A percentile compares a stretch with the other conserved stretches of the same genome.
phyloP scores from a whole-genome alignment of 139 green algal genomes.

The Picochlorum costavermella region DNA sequence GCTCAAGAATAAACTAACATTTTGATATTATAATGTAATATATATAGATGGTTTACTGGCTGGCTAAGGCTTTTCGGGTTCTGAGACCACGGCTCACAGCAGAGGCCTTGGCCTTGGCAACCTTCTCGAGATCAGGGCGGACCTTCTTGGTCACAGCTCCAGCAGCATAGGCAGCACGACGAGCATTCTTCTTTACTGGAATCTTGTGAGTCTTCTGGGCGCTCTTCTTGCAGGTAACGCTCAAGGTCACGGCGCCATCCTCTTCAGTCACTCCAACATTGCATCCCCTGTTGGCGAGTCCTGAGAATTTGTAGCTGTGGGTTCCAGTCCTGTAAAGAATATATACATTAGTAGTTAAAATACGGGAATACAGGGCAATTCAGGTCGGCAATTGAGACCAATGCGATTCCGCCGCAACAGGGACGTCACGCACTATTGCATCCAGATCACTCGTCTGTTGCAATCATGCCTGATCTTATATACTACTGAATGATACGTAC shows the following conservation, averaged over 20 bases:
- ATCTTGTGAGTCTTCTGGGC: conserved; percentile 17
- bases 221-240: conserved; percentile 26
- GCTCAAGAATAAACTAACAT: not conserved
- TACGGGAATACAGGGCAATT: not conserved
- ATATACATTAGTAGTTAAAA: not conserved
- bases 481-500: not conserved
- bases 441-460: not conserved
- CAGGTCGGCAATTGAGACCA: not conserved
- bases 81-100: not conserved
- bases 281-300: conserved; percentile 28
- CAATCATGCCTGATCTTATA: not conserved
- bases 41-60: not conserved
- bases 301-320: conserved; percentile 74
- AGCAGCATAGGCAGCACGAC: conserved; percentile 14
- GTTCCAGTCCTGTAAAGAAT: conserved; percentile 40
- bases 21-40: conserved; percentile 1
- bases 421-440: not conserved
- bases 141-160: conserved; percentile 6
- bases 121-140: conserved; percentile 39
- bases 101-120: not conserved
- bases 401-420: not conserved
- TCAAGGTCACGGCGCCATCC: conserved; percentile 32
- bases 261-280: conserved; percentile 21
- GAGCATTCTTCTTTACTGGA: conserved; percentile 39
- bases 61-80: not conserved